Conservation (phyloP, 73 alveolate genomes). For the Paramecium octaurelia region DNA sequence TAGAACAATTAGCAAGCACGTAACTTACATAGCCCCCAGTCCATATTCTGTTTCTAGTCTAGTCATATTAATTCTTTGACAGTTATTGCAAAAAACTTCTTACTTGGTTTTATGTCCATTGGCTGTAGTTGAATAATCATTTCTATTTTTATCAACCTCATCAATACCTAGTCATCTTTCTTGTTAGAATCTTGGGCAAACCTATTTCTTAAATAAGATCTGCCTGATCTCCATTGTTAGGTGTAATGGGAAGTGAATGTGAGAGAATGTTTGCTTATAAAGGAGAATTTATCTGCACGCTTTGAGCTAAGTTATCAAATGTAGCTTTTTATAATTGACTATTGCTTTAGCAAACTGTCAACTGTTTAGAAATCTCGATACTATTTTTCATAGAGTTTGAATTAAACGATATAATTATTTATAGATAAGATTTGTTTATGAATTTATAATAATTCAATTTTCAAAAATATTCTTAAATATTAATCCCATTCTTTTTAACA, state of each 20-base stretch:
- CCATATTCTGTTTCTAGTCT: background rate
- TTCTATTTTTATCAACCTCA: background rate
- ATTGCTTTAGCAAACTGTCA: background rate
- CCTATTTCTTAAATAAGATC: background rate
- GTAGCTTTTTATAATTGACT: background rate
- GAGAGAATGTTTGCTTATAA: background rate
- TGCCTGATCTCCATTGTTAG: background rate
- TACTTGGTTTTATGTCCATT: background rate
- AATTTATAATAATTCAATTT: background rate
- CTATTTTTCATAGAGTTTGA: background rate
- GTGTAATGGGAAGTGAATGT: background rate
- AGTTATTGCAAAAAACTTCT: background rate
- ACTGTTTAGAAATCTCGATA: background rate
- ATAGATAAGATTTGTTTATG: background rate
- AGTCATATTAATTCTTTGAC: background rate
- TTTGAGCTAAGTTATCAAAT: background rate
- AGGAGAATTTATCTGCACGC: background rate
- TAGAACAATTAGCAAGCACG: background rate
- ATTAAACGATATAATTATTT: background rate
- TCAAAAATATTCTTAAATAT: background rate
- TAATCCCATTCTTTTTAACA: background rate
- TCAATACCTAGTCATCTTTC: background rate
- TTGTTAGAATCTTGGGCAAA: background rate
- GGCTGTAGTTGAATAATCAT: background rate
- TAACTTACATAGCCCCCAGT: background rate